Evolutionary conservation across 495 filamentous ascomycete species (phyloP).

Genomic region (Aspergillus biplanus): DNA sequence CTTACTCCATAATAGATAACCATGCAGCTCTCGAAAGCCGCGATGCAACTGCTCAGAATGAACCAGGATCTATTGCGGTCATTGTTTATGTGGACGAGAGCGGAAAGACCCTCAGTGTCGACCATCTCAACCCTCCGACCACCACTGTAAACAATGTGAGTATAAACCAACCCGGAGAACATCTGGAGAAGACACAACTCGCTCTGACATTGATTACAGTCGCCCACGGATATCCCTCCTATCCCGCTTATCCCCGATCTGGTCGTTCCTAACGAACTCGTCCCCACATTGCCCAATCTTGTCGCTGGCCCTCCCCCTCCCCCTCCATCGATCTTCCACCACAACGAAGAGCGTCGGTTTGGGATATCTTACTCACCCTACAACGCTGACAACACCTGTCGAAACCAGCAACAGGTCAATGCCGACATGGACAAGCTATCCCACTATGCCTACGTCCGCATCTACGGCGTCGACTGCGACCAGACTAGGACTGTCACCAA

Average conservation of each 20-base stretch:
- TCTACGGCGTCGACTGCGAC: slow-evolving; percentile 83
- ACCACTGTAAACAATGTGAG: slow-evolving; percentile 9
- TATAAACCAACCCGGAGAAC: slow-evolving; percentile 3
- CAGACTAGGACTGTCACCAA: slow-evolving; percentile 63
- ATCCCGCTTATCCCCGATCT: slow-evolving; percentile 12
- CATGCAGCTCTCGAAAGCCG: background rate
- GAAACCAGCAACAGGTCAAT: slow-evolving; percentile 61
- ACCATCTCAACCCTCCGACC: slow-evolving; percentile 17
- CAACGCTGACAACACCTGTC: slow-evolving; percentile 67
- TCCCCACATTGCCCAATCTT: slow-evolving; percentile 19
- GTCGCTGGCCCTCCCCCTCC: slow-evolving; percentile 9
- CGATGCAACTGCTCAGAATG: slow-evolving; percentile 18
- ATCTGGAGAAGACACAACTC: background rate
- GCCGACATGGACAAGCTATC: slow-evolving; percentile 61
- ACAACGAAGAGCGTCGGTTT: slow-evolving; percentile 25
- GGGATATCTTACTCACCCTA: slow-evolving; percentile 80
- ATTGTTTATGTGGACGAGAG: slow-evolving; percentile 68
- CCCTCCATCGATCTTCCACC: slow-evolving; percentile 10
- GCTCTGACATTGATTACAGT: slow-evolving; percentile 5
- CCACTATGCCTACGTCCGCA: slow-evolving; percentile 64
- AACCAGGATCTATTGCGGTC: slow-evolving; percentile 47
- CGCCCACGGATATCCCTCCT: slow-evolving; percentile 14
- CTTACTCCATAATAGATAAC: background rate
- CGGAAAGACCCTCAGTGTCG: slow-evolving; percentile 52
- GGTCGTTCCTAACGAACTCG: slow-evolving; percentile 12